These are phyloP conservation scores for Metarhizium rileyi DNA, from an alignment of 2,329 filamentous ascomycete genomes.

Conservation along the genomic window DNA sequence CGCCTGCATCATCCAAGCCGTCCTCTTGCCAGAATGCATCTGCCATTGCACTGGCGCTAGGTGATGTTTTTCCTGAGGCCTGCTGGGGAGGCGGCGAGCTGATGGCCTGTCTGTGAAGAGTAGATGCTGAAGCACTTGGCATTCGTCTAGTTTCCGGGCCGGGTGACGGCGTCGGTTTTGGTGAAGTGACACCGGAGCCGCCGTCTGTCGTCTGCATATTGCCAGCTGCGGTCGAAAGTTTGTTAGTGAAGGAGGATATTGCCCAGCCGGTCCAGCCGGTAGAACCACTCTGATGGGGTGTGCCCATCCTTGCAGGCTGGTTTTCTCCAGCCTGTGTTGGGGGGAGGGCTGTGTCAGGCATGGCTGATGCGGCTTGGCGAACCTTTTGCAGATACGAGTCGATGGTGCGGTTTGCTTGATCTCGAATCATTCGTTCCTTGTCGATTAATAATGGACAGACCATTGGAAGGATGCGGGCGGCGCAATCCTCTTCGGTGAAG, in stretches of 20 bases:
- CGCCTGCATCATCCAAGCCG: conserved; percentile 51
- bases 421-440: conserved; percentile 89
- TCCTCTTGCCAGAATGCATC: conserved; percentile 46
- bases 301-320: conserved; percentile 64
- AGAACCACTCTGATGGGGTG: conserved; percentile 54
- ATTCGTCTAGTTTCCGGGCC: conserved; percentile 27
- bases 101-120: conserved; percentile 50
- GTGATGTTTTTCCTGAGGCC: conserved; percentile 38
- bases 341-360: conserved; percentile 74
- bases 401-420: conserved; percentile 82
- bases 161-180: conserved; percentile 31
- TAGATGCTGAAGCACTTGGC: conserved; percentile 43
- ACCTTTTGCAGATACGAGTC: conserved; percentile 78
- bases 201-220: conserved; percentile 62
- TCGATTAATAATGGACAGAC: conserved; percentile 81
- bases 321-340: conserved; percentile 46
- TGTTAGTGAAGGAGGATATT: conserved; percentile 97
- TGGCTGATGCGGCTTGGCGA: conserved; percentile 63
- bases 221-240: conserved; percentile 71
- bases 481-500: conserved; percentile 85
- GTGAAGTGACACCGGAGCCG: conserved; percentile 31
- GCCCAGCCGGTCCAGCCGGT: conserved; percentile 84
- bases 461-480: conserved; percentile 69
- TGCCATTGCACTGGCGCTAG: conserved; percentile 31
- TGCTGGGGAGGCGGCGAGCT: conserved; percentile 38